Evolutionary conservation across 2,329 filamentous ascomycete genomes (phyloP).

Genomic region (Epichloe brachyelytri): DNA sequence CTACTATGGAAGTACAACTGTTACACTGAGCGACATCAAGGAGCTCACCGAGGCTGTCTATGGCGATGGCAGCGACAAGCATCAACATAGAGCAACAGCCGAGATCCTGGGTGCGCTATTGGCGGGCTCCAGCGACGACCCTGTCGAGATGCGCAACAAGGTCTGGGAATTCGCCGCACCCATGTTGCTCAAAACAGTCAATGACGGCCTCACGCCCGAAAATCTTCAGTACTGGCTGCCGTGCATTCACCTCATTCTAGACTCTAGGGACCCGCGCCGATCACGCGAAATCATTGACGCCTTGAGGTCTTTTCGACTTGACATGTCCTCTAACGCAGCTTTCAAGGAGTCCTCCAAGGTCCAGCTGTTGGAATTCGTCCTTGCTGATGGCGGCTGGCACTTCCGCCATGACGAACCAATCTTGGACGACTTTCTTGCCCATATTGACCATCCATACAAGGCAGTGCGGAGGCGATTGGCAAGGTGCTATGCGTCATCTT

Average conservation of each 20-base stretch:
- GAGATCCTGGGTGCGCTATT: slow-evolving; percentile 86
- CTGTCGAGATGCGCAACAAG: slow-evolving; percentile 55
- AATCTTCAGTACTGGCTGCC: slow-evolving; percentile 92
- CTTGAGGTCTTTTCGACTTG: slow-evolving; percentile 73
- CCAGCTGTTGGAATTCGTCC: slow-evolving; percentile 74
- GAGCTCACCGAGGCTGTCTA: slow-evolving; percentile 66
- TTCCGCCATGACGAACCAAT: slow-evolving; percentile 86
- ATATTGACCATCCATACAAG: slow-evolving; percentile 97
- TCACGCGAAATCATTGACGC: slow-evolving; percentile 76
- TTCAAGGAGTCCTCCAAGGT: slow-evolving; percentile 99
- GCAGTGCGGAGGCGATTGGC: slow-evolving; percentile 92
- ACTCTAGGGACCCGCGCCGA: slow-evolving; percentile 79
- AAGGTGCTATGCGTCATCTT: slow-evolving; percentile 79
- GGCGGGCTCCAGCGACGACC: slow-evolving; percentile 66
- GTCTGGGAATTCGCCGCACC: slow-evolving; percentile 89
- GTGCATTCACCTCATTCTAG: slow-evolving; percentile 78
- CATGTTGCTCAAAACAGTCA: slow-evolving; percentile 71
- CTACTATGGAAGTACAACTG: slow-evolving; percentile 62
- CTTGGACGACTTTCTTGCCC: slow-evolving; percentile 72
- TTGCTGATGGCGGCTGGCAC: slow-evolving; percentile 88
- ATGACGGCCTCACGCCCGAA: slow-evolving; percentile 87
- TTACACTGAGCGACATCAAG: slow-evolving; percentile 79
- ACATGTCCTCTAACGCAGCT: slow-evolving; percentile 89
- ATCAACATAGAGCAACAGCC: slow-evolving; percentile 89
- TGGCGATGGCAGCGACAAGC: slow-evolving; percentile 89